Evolutionary conservation across 129 eudicot genomes (phyloP).

Genomic region (Pulicaria dysenterica): DNA sequence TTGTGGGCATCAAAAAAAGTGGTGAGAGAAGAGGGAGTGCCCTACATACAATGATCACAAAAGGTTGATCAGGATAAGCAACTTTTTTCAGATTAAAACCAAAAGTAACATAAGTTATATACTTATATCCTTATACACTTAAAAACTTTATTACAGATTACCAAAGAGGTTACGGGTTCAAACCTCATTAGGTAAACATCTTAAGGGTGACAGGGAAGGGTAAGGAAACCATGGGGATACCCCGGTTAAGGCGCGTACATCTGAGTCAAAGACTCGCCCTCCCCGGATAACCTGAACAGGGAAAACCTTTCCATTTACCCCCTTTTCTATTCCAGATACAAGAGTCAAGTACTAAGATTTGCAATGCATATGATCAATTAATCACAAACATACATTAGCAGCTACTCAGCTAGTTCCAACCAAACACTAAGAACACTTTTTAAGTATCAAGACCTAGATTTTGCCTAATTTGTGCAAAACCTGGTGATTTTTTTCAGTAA

Average conservation of each 20-base stretch:
- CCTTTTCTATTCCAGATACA: not conserved
- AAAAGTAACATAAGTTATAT: not conserved
- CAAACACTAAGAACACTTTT: not conserved
- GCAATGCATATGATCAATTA: conserved; percentile 1
- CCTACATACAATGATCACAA: conserved; percentile 23
- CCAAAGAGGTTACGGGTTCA: no score
- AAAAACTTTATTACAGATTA: not conserved
- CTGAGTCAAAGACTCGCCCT: no score
- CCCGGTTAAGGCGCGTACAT: no score
- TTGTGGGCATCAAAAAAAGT: conserved; percentile 36
- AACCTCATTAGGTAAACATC: no score
- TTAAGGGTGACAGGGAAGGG: no score
- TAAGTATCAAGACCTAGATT: not conserved
- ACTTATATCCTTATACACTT: not conserved
- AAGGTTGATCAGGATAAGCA: not conserved
- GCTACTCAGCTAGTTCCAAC: not conserved
- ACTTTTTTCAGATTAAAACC: not conserved
- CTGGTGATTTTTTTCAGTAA: no score
- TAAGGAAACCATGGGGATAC: no score
- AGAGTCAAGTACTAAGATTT: not conserved
- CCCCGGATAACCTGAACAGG: no score
- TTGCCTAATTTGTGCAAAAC: no score
- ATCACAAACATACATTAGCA: not conserved
- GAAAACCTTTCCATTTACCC: no score
- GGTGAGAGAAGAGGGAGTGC: conserved; percentile 13